phyloP scores from a whole-genome alignment of 306 rosid genomes.

The Luffa acutangula region DNA sequence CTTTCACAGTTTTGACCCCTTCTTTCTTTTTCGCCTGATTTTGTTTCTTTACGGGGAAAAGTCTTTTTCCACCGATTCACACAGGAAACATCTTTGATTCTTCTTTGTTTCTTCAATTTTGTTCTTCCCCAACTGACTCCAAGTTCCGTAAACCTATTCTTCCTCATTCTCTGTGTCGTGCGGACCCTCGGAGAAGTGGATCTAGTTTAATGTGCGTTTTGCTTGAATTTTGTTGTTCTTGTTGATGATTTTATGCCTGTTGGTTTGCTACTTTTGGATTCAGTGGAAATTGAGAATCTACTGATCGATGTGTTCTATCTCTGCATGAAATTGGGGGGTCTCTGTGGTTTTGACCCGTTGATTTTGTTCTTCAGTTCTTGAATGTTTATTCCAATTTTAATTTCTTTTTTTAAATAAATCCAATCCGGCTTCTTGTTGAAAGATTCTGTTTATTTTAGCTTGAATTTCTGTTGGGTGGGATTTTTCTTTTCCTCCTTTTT shows the following conservation, averaged over 20 bases:
- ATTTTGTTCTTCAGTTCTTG: background rate
- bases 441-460: background rate
- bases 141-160: background rate
- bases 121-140: background rate
- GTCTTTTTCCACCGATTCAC: background rate
- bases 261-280: background rate
- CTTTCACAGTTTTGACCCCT: background rate
- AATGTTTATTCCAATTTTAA: background rate
- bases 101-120: background rate
- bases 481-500: background rate
- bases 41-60: background rate
- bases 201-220: slow-evolving; percentile 2
- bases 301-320: background rate
- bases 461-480: background rate
- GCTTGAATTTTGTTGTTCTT: background rate
- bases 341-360: background rate
- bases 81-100: background rate
- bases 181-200: background rate
- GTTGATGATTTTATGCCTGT: background rate
- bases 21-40: background rate
- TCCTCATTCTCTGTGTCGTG: background rate
- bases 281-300: background rate
- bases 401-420: background rate
- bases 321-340: background rate
- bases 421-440: background rate